Percentiles rank a stretch among this genome's conserved stretches.
These are phyloP conservation scores for Boeremia lycopersici DNA, from an alignment of 2,329 filamentous ascomycete genomes.

Conservation along the genomic window DNA sequence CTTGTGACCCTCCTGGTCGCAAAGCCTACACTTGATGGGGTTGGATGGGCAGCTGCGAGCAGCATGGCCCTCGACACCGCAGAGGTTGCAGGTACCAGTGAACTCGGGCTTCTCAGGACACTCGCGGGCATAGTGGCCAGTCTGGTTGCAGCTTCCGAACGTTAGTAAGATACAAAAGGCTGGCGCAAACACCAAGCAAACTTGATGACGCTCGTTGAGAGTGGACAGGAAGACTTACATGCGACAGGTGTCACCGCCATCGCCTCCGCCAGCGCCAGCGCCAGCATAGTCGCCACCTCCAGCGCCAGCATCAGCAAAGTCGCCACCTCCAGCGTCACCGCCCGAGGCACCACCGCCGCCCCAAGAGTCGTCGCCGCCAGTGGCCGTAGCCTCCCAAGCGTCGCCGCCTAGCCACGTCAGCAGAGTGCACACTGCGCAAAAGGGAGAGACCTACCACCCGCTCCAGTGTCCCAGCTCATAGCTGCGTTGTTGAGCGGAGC, in stretches of 20 bases:
- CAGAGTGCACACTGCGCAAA: slow-evolving; percentile 4
- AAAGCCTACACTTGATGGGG: slow-evolving; percentile 60
- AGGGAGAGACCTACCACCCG: slow-evolving; percentile 16
- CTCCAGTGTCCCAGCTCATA: slow-evolving; percentile 33
- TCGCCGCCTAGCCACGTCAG: slow-evolving; percentile 23
- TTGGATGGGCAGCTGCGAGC: slow-evolving; percentile 68
- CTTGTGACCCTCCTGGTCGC: slow-evolving; percentile 56
- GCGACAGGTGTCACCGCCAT: slow-evolving; percentile 47
- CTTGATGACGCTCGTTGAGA: background rate
- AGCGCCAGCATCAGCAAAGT: slow-evolving; percentile 18
- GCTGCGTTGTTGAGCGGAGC: slow-evolving; percentile 1
- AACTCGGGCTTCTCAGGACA: slow-evolving; percentile 57
- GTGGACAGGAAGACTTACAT: slow-evolving; percentile 41
- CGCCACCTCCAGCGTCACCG: slow-evolving; percentile 15
- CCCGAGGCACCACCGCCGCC: slow-evolving; percentile 9
- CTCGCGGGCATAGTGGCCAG: slow-evolving; percentile 56
- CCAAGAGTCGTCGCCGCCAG: slow-evolving; percentile 12
- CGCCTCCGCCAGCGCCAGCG: slow-evolving; percentile 33
- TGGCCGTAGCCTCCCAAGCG: slow-evolving; percentile 15
- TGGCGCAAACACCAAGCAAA: background rate
- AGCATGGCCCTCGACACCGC: slow-evolving; percentile 60
- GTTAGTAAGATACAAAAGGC: slow-evolving; percentile 31
- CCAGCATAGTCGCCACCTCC: slow-evolving; percentile 19
- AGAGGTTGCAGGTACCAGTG: slow-evolving; percentile 65
- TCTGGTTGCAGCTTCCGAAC: slow-evolving; percentile 47